These are phyloP conservation scores for Zygoascus biomembranicola DNA, from an alignment of 805 yeast genomes.

Conservation along the genomic window DNA sequence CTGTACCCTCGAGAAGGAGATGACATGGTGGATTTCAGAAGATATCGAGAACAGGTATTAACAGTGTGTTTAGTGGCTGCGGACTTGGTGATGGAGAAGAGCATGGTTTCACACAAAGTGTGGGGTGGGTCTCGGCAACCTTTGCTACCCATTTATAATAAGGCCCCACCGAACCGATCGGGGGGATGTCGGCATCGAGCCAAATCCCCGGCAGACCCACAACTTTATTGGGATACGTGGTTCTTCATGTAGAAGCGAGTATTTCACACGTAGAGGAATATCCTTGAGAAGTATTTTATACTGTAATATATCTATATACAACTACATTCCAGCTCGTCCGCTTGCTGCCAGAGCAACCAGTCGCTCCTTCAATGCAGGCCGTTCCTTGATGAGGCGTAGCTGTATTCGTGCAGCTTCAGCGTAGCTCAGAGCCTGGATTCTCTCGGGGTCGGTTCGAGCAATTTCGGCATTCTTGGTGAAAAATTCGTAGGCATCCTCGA, in stretches of 20 bases:
- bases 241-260: no score
- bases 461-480: slow-evolving; percentile 78
- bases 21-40: background rate
- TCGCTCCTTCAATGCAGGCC: slow-evolving; percentile 26
- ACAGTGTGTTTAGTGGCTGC: background rate
- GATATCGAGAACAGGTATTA: background rate
- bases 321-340: background rate
- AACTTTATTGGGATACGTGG: no score
- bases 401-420: slow-evolving; percentile 93
- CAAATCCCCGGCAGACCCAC: no score
- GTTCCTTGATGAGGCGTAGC: slow-evolving; percentile 44
- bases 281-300: background rate
- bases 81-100: background rate
- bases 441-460: slow-evolving; percentile 79
- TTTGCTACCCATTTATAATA: no score
- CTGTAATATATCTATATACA: background rate
- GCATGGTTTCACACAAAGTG: background rate
- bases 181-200: no score
- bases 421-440: slow-evolving; percentile 80
- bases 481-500: slow-evolving; percentile 69
- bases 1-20: slow-evolving; percentile 8
- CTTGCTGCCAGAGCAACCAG: slow-evolving; percentile 19
- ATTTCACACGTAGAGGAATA: no score
- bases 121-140: no score
- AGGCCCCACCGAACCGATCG: no score